A percentile compares a stretch with the other conserved stretches of the same genome.
Evolutionary conservation across 1,284 basidiomycete genomes (phyloP).

Genomic region (Ganoderma meredithae): DNA sequence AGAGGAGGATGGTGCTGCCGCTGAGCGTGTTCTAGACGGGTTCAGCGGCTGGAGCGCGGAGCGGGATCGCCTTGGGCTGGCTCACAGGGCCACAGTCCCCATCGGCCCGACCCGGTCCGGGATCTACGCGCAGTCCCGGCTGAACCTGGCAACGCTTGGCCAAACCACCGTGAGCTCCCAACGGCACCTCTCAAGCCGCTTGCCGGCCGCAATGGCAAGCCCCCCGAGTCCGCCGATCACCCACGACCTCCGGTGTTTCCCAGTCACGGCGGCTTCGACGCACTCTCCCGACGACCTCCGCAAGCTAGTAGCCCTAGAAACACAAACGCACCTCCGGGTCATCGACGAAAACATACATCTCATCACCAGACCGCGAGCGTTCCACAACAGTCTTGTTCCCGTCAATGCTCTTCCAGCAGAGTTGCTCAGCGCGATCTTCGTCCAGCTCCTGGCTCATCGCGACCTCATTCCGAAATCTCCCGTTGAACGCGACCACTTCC

Average conservation of each 20-base stretch:
- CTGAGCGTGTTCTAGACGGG: neutral
- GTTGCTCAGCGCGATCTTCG: neutral
- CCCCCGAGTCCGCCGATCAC: neutral
- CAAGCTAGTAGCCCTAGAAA: neutral
- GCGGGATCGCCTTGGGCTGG: neutral
- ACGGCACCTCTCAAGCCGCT: neutral
- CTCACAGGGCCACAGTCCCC: neutral
- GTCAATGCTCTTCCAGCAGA: slow-evolving; percentile 3
- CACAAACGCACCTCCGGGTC: neutral
- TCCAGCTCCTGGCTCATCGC: neutral
- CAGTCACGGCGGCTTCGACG: neutral
- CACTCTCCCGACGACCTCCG: neutral
- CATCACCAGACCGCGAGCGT: neutral
- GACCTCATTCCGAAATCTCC: neutral
- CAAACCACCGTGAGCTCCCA: neutral
- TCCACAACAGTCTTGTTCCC: neutral
- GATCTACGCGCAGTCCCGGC: neutral
- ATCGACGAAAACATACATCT: neutral
- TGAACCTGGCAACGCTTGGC: neutral
- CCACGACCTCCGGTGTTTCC: neutral
- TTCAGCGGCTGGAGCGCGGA: neutral
- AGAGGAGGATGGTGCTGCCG: neutral
- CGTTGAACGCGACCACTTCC: neutral
- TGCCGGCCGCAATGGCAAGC: neutral
- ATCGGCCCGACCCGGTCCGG: neutral